A percentile compares a stretch with the other conserved stretches of the same genome.
Conservation (phyloP, 805 yeast species). For the Zygoascus flipseniorum region DNA sequence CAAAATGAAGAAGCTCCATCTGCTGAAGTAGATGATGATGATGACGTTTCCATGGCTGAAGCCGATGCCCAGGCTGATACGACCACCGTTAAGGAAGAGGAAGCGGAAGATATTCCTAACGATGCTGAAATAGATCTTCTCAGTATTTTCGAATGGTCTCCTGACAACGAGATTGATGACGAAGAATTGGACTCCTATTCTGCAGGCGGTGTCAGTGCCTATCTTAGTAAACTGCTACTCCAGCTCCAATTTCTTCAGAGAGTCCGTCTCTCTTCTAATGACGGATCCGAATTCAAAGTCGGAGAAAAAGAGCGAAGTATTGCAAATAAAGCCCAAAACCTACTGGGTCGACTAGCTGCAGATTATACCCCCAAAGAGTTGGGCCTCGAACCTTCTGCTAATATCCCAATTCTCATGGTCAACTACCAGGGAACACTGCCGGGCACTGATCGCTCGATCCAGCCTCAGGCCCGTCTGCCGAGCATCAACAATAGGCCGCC, state of each 20-base stretch:
- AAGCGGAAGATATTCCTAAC: neutral
- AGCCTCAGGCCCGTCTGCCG: constrained; percentile 2
- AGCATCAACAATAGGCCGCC: neutral
- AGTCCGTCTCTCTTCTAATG: constrained; percentile 30
- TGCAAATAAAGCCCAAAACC: constrained; percentile 27
- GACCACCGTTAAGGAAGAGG: constrained; percentile 7
- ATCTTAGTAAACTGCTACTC: constrained; percentile 37
- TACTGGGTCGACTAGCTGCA: constrained; percentile 37
- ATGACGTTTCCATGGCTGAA: constrained; percentile 8
- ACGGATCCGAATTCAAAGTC: constrained; percentile 19
- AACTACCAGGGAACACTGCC: constrained; percentile 79
- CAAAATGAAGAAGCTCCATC: neutral
- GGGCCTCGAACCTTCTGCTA: constrained; percentile 18
- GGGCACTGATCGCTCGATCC: constrained; percentile 20
- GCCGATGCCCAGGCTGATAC: constrained; percentile 14
- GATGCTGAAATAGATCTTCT: constrained; percentile 15
- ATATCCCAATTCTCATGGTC: constrained; percentile 60
- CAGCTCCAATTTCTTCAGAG: constrained; percentile 46
- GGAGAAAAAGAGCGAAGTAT: constrained; percentile 26
- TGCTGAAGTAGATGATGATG: constrained; percentile 4
- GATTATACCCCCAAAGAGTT: constrained; percentile 23
- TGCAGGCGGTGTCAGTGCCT: constrained; percentile 34
- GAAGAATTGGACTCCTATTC: constrained; percentile 44
- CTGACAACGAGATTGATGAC: constrained; percentile 39
- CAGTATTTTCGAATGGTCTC: constrained; percentile 43